Base-by-base conservation (phyloP, 768 basidiomycete genomes). In the Collybiopsis confluens region DNA sequence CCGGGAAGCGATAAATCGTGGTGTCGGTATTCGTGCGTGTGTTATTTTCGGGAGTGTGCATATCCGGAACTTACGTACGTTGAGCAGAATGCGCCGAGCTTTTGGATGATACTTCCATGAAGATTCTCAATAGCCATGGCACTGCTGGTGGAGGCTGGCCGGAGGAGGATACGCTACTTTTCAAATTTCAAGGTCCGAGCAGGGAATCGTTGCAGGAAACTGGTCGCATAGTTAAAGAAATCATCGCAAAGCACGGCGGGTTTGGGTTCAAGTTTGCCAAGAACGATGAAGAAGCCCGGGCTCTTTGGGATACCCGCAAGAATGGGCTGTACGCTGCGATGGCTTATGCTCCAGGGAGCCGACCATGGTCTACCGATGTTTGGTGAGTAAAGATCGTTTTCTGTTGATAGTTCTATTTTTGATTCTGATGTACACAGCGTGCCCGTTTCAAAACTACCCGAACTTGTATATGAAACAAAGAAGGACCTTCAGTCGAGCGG, bases 311-410 rank as follows among this genome's bases (percentile, higher is more conserved):
- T 61, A 86, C 88, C 63, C 79, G 94, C 44, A 96, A 96, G 69
- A 86, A 90, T 62, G 87, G 88, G 2, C 66, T 94, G 38, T 86
- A 79, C 73, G 84, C 83, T 21, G 85, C 83, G 20, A 59, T 92
- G 56, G 81, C 81, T 3, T 73, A 82, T 2, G 64, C 80, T 46
- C 85, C 86, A 13, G 89, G 81, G 6, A 70, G 72, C 16, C 80
- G 79, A 38, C 82, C 81, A 56, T 94, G 90, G 92, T 88, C 85
- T 21, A 96, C 93, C 1, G 92, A 94, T 66, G 92, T 94, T 23
- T 95, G 92, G 90, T 90, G 68, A n/a, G n/a, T n/a, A n/a, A n/a
- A n/a, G n/a, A n/a, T n/a, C 54, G 73, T 67, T 5, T 23, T 21
- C 16, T 16, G 7, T 0, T 6, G 38, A 13, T n/a, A 16, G 21